phyloP scores from a whole-genome alignment of 495 filamentous ascomycete species.

The Neurospora sublineolata region DNA sequence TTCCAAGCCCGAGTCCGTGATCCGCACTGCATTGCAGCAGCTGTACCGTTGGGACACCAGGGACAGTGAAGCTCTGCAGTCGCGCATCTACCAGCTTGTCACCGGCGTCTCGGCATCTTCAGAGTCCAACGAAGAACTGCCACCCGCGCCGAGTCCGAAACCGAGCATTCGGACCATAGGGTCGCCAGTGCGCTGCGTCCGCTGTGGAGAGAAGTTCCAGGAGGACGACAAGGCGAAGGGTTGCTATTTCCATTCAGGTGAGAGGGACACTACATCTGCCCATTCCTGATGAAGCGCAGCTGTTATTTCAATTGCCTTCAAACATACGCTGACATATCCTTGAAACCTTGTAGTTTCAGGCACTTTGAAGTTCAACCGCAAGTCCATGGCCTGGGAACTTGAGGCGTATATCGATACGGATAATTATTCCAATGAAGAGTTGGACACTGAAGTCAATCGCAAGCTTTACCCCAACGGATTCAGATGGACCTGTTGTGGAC shows the following conservation, averaged over 20 bases:
- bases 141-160: too few species aligned
- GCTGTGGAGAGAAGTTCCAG: not conserved
- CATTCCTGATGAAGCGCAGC: too few species aligned
- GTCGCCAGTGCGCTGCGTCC: too few species aligned
- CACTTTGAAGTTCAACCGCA: not conserved
- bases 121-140: not conserved
- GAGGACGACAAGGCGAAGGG: not conserved
- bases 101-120: not conserved
- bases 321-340: not conserved
- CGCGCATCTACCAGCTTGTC: not conserved
- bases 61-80: not conserved
- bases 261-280: not conserved
- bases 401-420: accelerated
- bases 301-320: not conserved
- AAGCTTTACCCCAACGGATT: not conserved
- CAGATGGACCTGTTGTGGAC: not conserved
- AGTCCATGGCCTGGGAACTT: not conserved
- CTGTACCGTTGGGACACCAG: too few species aligned
- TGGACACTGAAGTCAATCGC: not conserved
- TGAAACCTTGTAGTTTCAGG: not conserved
- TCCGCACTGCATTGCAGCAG: too few species aligned
- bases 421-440: accelerated
- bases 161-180: too few species aligned
- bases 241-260: not conserved
- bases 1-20: too few species aligned